phyloP scores from a whole-genome alignment of 2,329 filamentous ascomycete genomes.

The Aspergillus aculeatus region DNA sequence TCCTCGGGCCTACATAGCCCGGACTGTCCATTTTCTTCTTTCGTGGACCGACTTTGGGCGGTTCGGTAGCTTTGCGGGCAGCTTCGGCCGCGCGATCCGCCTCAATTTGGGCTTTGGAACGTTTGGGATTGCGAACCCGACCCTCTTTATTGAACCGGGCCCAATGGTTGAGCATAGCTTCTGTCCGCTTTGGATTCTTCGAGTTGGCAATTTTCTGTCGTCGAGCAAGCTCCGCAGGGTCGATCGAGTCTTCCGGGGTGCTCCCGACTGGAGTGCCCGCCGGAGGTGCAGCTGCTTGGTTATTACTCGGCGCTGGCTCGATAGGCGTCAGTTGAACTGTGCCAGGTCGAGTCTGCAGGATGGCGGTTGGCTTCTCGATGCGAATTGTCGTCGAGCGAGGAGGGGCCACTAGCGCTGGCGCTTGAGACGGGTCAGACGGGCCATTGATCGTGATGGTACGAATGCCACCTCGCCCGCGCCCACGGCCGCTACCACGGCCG shows the following conservation, averaged over 20 bases:
- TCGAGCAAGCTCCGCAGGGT: conserved; percentile 32
- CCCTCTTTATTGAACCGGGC: conserved; percentile 44
- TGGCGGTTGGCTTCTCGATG: conserved; percentile 4
- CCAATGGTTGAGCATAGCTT: conserved; percentile 48
- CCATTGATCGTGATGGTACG: conserved; percentile 22
- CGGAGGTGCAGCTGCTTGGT: conserved; percentile 10
- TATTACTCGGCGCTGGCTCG: conserved; percentile 21
- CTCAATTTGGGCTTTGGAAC: conserved; percentile 46
- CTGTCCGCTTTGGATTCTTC: conserved; percentile 46
- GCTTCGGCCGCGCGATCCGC: conserved; percentile 37
- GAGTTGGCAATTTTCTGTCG: conserved; percentile 43
- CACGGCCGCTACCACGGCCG: conserved; percentile 29
- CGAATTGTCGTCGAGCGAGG: conserved; percentile 9
- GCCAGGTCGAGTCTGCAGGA: conserved; percentile 16
- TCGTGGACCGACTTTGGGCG: conserved; percentile 25
- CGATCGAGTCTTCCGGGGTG: conserved; percentile 24
- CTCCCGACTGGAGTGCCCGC: conserved; percentile 15
- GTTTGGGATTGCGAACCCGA: conserved; percentile 45
- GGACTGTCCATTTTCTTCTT: conserved; percentile 25
- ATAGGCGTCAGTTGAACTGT: conserved; percentile 21
- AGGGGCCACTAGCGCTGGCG: conserved; percentile 6
- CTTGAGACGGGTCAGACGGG: conserved; percentile 20
- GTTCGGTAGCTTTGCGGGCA: conserved; percentile 26
- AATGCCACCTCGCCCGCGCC: conserved; percentile 30
- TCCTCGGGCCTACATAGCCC: conserved; percentile 20